Evolutionary conservation across 2,329 filamentous ascomycete genomes (phyloP), one percentile per base, ranked within the genome.

Genomic region (Fusarium sp.): DNA sequence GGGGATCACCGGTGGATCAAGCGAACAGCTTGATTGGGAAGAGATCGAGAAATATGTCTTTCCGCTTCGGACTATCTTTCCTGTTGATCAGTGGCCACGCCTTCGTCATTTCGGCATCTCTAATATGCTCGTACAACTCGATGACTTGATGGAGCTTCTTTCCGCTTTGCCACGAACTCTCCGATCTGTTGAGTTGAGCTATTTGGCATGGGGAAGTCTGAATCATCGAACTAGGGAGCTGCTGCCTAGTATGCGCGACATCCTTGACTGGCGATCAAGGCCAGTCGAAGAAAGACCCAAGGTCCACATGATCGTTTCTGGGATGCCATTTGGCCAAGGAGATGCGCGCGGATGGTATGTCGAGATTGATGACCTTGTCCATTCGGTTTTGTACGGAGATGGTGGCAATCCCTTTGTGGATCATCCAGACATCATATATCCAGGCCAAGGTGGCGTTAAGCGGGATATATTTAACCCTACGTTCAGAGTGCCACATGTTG

Each of bases 51-150:
- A 27, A 10, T 19, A 33, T 21, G 35, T 10, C 3, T 62, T 62
- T 14, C 61, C 39, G 7, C 41, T 64, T 25, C 35, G 10, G n/a
- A 63, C 21, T 4, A 46, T 64, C 3, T 29, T 64, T 14, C 62
- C 62, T 29, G n/a, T 64, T 19, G 29, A n/a, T 3, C 35, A 54
- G 19, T 64, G 62, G 62, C 46, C 62, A 5, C 42, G 12, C 1
- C 41, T 64, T 12, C n/a, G 49, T 5, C 62, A 64, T 27, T 64
- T 64, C 27, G 57, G 62, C 4, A 62, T 64, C 2, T 62, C 39
- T 5, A 23, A 16, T 8, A 41, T 62, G 15, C 23, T 31, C 7
- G 62, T 64, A 19, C 25, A 31, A 7, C 19, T 3, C 7, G 21
- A 29, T 4, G 21, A 41, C 21, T 33, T 64, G 23, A 29, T 64